These are phyloP conservation scores for Apiospora rasikravindrae DNA, from an alignment of 2,329 filamentous ascomycete genomes.

Conservation along the genomic window DNA sequence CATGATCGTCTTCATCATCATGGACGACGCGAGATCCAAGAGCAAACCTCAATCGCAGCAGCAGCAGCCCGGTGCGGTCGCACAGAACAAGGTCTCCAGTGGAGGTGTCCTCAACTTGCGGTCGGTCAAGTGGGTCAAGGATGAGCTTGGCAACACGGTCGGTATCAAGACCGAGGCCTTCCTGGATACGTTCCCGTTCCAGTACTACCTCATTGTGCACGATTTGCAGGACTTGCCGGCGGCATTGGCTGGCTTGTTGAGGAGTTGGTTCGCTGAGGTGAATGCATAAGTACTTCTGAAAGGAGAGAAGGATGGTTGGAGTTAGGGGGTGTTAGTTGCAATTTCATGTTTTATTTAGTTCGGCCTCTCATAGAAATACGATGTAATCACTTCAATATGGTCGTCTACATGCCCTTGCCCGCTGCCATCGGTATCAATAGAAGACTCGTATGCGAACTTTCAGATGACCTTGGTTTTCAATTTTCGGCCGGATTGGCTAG, in stretches of 20 bases:
- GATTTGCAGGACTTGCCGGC: conserved; percentile 89
- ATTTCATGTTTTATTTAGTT: not conserved
- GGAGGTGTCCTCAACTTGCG: conserved; percentile 84
- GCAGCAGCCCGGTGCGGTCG: not conserved
- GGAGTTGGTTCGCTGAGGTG: conserved; percentile 91
- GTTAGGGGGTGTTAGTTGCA: not conserved
- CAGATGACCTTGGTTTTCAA: too few relatives aligned
- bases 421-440: not conserved
- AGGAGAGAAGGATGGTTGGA: not conserved
- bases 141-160: conserved; percentile 56
- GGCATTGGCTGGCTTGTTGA: conserved; percentile 84
- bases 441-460: not conserved
- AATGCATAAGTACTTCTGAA: conserved; percentile 40
- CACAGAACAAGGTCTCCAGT: conserved; percentile 33
- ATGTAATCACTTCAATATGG: not conserved
- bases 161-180: conserved; percentile 86
- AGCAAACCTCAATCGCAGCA: not conserved
- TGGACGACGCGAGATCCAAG: conserved; percentile 67
- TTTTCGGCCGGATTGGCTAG: too few relatives aligned
- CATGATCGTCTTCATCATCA: conserved; percentile 98
- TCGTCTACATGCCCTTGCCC: not conserved
- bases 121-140: conserved; percentile 80
- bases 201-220: conserved; percentile 94
- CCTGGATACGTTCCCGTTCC: conserved; percentile 94
- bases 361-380: not conserved